A percentile compares a stretch with the other conserved stretches of the same genome.
These are phyloP conservation scores for Zea luxurians DNA, from an alignment of 176 grass and related monocot species.

Conservation along the genomic window DNA sequence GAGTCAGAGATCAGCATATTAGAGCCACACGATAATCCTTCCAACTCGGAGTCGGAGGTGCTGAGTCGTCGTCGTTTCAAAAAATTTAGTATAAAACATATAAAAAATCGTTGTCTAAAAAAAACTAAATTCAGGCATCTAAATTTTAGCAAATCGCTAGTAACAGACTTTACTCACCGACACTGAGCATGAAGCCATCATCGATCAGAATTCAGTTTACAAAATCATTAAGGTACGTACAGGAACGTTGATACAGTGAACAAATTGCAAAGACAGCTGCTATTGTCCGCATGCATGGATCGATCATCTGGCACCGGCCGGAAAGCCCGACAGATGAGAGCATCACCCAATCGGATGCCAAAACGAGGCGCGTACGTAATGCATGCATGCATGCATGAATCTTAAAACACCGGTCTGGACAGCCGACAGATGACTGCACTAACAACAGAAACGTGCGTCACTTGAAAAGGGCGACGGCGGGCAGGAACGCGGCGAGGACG, in stretches of 20 bases:
- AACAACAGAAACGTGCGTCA: not conserved
- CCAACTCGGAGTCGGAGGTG: no score
- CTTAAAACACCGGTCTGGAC: not conserved
- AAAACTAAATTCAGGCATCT: no score
- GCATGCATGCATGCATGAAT: conserved; percentile 22
- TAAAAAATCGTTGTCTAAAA: no score
- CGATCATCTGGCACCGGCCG: not conserved
- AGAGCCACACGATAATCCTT: no score
- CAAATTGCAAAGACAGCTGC: not conserved
- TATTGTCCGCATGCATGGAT: conserved; percentile 20
- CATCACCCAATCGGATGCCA: conserved; percentile 4
- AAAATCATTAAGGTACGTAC: not conserved
- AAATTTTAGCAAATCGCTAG: no score
- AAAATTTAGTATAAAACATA: no score
- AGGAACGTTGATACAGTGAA: not conserved
- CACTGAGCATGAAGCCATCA: not conserved
- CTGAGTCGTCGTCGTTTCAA: no score
- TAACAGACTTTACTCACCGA: no score
- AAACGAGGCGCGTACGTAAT: not conserved
- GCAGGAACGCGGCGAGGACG: conserved; percentile 12
- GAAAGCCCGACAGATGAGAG: not conserved
- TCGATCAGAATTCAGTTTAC: conserved; percentile 17
- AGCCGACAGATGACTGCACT: not conserved
- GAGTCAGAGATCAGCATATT: no score
- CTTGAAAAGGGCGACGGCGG: conserved; percentile 26